Evolutionary conservation across 805 yeast species (phyloP).

Genomic region (Metschnikowia similis): DNA sequence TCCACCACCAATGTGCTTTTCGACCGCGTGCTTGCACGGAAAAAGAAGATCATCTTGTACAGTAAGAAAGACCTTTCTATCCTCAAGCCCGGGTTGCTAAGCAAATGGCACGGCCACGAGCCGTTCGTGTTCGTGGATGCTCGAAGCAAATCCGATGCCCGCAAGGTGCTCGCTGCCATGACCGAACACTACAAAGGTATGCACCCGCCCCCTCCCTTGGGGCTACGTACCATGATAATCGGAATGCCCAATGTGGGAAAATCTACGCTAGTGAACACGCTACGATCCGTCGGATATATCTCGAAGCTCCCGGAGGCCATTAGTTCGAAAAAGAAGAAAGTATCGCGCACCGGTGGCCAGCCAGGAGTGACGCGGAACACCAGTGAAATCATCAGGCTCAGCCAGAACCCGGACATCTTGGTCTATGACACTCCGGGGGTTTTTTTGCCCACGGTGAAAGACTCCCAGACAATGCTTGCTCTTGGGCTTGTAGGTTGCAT

Average conservation of each 20-base stretch:
- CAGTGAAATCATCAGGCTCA: constrained; percentile 67
- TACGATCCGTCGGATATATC: constrained; percentile 46
- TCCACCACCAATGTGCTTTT: constrained; percentile 78
- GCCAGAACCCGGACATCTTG: constrained; percentile 56
- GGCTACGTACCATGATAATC: constrained; percentile 67
- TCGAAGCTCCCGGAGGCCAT: constrained; percentile 20
- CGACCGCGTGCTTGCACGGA: constrained; percentile 56
- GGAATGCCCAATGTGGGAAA: constrained; percentile 99
- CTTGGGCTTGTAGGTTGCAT: constrained; percentile 75
- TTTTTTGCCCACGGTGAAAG: constrained; percentile 67
- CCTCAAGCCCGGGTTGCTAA: constrained; percentile 31
- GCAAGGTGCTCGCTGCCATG: constrained; percentile 46
- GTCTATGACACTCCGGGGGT: constrained; percentile 94
- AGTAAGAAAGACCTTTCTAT: constrained; percentile 68
- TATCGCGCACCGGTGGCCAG: constrained; percentile 77
- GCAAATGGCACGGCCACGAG: constrained; percentile 35
- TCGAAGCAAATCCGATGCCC: constrained; percentile 47
- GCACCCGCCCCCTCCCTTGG: constrained; percentile 78
- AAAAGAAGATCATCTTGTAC: constrained; percentile 62
- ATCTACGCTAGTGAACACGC: constrained; percentile 75
- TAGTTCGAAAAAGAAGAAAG: constrained; percentile 48
- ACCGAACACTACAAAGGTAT: constrained; percentile 41
- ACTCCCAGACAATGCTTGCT: constrained; percentile 66
- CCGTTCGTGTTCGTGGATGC: constrained; percentile 52
- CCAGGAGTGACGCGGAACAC: constrained; percentile 89